These are phyloP conservation scores for Bondarzewia mesenterica DNA, from an alignment of 1,284 basidiomycete genomes.

Conservation along the genomic window DNA sequence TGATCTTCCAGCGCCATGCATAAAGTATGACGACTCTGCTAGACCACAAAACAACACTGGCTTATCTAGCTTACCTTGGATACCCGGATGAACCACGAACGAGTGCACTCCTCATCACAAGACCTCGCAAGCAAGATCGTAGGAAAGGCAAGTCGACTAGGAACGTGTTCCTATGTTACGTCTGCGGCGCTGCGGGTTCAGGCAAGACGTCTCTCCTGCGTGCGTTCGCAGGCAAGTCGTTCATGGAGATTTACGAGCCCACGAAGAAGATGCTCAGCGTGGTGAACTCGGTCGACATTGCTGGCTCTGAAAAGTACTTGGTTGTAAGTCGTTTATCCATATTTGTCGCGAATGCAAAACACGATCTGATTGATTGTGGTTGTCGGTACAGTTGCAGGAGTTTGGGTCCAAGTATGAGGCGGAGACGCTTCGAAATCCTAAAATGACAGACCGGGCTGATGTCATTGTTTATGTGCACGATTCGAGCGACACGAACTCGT, in stretches of 20 bases:
- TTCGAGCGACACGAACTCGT: conserved; percentile 97
- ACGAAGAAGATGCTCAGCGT: conserved; percentile 88
- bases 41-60: conserved; percentile 85
- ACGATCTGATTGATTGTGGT: conserved; percentile 7
- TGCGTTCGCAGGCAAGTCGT: conserved; percentile 81
- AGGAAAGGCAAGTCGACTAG: conserved; percentile 82
- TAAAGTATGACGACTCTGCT: conserved; percentile 94
- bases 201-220: conserved; percentile 89
- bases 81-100: conserved; percentile 74
- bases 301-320: conserved; percentile 92
- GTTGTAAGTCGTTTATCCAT: conserved; percentile 57
- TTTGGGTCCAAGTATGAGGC: conserved; percentile 94
- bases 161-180: conserved; percentile 88
- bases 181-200: conserved; percentile 92
- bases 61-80: conserved; percentile 93
- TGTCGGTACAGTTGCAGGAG: conserved; percentile 72
- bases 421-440: conserved; percentile 77
- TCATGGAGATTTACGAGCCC: conserved; percentile 67
- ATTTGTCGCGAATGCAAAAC: neutral
- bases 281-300: conserved; percentile 92
- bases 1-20: neutral
- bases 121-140: conserved; percentile 79
- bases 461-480: conserved; percentile 96
- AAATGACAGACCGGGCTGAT: conserved; percentile 89
- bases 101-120: conserved; percentile 73